phyloP scores from a whole-genome alignment of 345 rosid species.

The Brassica juncea region DNA sequence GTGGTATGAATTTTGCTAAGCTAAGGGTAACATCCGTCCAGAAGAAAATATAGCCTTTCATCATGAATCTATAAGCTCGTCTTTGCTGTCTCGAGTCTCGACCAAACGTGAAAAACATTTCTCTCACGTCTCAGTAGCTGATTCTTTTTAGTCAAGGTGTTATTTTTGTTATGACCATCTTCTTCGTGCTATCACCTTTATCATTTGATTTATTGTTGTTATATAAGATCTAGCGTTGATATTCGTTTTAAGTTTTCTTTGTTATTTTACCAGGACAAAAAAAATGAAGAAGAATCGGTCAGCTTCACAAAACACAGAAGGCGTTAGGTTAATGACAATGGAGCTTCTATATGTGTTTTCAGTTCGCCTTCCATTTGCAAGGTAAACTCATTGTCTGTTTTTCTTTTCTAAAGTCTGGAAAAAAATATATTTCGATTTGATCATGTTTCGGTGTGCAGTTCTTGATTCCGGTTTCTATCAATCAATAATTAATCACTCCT shows the following conservation, averaged over 20 bases:
- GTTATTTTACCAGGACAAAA: neutral
- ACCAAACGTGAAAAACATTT: neutral
- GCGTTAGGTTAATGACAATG: neutral
- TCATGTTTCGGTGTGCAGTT: neutral
- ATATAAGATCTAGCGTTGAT: neutral
- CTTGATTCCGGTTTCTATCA: conserved; percentile 10
- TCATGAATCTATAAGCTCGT: neutral
- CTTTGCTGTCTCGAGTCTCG: neutral
- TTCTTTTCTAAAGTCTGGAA: neutral
- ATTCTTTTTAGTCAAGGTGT: neutral
- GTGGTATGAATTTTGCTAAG: neutral
- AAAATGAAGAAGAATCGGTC: neutral
- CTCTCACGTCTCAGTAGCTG: conserved; percentile 9
- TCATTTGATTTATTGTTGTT: neutral
- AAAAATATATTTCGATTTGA: neutral
- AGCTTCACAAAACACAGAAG: neutral
- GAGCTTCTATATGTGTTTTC: conserved; percentile 6
- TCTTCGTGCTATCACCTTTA: neutral
- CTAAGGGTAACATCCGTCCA: conserved; percentile 24
- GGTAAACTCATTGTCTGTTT: conserved; percentile 15
- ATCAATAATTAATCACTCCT: neutral
- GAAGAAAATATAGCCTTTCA: neutral
- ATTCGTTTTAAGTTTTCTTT: neutral
- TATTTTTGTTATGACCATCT: neutral
- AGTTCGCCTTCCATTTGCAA: conserved; percentile 20